A percentile compares a stretch with the other conserved stretches of the same genome.
Evolutionary conservation across 139 green algal species (phyloP).

Genomic region (Zygnema cylindricum): DNA sequence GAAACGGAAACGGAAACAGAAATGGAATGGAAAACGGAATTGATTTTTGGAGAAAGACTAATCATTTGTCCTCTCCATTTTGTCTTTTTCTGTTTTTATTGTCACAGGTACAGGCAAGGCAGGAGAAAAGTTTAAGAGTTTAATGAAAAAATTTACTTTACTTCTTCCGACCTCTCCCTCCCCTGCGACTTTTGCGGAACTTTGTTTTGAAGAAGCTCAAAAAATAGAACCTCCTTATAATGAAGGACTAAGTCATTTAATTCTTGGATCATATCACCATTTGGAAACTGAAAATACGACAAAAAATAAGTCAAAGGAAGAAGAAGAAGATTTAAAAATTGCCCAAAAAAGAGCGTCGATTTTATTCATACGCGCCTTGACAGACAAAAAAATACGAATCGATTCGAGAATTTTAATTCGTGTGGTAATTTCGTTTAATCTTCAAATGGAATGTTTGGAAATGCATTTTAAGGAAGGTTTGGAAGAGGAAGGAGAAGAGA

Average conservation of each 20-base stretch:
- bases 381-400: not conserved
- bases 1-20: too few species aligned
- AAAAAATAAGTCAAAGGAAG: too few species aligned
- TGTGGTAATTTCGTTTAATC: not conserved
- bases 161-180: not conserved
- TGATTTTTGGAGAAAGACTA: too few species aligned
- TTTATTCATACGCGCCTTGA: not conserved
- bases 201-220: not conserved
- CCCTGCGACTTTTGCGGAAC: not conserved
- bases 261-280: not conserved
- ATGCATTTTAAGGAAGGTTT: not conserved
- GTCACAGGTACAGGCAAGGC: not conserved
- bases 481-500: not conserved
- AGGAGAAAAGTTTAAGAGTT: not conserved
- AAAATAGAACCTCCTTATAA: not conserved
- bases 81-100: not conserved
- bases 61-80: too few species aligned
- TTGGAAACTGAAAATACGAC: not conserved
- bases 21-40: too few species aligned
- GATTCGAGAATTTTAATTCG: not conserved
- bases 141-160: not conserved
- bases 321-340: not conserved
- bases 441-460: not conserved
- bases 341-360: not conserved
- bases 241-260: not conserved